Evolutionary conservation across 352 stramenopile genomes (phyloP).

Genomic region (Globisporangium cylindrosporum): DNA sequence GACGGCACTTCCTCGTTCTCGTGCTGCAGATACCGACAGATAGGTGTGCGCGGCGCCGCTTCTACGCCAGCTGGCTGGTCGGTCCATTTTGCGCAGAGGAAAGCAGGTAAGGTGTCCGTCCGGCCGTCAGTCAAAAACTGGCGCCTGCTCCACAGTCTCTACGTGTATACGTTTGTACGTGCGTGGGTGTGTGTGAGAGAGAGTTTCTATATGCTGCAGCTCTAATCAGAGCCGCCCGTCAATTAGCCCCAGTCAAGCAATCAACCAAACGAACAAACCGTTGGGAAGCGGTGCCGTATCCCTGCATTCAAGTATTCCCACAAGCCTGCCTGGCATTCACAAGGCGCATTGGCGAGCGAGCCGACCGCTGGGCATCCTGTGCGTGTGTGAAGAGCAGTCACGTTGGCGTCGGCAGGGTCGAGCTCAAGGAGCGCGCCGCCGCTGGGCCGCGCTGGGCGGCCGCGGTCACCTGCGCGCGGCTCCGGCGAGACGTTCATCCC

Average conservation of each 20-base stretch:
- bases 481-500: slow-evolving; percentile 53
- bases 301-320: slow-evolving; percentile 3
- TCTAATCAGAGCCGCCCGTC: not conserved
- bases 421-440: slow-evolving; percentile 12
- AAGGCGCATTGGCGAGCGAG: not conserved
- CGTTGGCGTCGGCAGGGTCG: slow-evolving; percentile 1
- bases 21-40: not conserved
- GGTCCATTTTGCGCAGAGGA: not conserved
- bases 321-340: not conserved
- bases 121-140: not conserved
- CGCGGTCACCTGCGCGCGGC: slow-evolving; percentile 6
- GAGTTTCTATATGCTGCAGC: not conserved
- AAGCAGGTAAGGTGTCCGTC: not conserved
- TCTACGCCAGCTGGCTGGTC: not conserved
- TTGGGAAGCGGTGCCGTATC: not conserved
- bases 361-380: not conserved
- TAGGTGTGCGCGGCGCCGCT: not conserved
- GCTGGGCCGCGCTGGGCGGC: not conserved
- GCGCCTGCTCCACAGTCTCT: not conserved
- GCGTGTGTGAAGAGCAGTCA: slow-evolving; percentile 3
- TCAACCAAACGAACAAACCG: not conserved
- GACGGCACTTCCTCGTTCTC: not conserved
- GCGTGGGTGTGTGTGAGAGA: not conserved
- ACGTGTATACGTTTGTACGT: not conserved
- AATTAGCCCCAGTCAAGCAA: not conserved